Conservation (phyloP, 805 yeast genomes). For the Monosporozyma servazzii region DNA sequence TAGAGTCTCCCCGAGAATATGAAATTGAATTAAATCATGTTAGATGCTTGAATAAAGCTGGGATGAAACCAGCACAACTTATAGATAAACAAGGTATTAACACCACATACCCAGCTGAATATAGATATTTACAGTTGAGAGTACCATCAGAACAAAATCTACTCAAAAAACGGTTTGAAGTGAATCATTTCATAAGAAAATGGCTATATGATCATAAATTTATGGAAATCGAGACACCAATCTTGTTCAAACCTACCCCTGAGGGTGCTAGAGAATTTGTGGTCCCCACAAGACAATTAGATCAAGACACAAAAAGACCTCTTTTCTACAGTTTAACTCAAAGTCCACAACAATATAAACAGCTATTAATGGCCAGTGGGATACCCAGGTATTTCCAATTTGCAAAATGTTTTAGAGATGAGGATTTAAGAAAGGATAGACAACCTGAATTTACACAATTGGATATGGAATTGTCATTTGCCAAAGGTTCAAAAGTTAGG, state of each 20-base stretch:
- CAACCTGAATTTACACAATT: conserved; percentile 97
- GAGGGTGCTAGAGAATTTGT: conserved; percentile 96
- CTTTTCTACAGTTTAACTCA: conserved; percentile 86
- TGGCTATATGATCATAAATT: conserved; percentile 40
- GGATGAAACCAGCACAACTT: conserved; percentile 58
- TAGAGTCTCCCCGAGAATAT: conserved; percentile 25
- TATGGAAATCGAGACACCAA: conserved; percentile 85
- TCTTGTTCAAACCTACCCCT: conserved; percentile 90
- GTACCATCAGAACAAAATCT: conserved; percentile 47
- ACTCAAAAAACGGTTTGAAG: conserved; percentile 46
- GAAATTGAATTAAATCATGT: conserved; percentile 50
- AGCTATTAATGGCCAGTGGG: conserved; percentile 89
- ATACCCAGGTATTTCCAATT: conserved; percentile 77
- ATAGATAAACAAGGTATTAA: conserved; percentile 39
- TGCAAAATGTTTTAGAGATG: conserved; percentile 93
- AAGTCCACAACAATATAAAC: conserved; percentile 97
- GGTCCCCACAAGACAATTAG: conserved; percentile 69
- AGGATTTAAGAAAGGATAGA: conserved; percentile 86
- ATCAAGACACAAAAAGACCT: conserved; percentile 9
- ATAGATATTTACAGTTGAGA: conserved; percentile 73
- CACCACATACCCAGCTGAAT: conserved; percentile 60
- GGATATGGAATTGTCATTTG: conserved; percentile 91
- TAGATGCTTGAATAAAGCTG: conserved; percentile 54
- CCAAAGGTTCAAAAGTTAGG: conserved; percentile 59
- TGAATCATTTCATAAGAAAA: conserved; percentile 40